Percentiles rank a stretch among this genome's conserved stretches.
phyloP scores from a whole-genome alignment of 2,329 filamentous ascomycete species.

The Tolypocladium guangdongense region DNA sequence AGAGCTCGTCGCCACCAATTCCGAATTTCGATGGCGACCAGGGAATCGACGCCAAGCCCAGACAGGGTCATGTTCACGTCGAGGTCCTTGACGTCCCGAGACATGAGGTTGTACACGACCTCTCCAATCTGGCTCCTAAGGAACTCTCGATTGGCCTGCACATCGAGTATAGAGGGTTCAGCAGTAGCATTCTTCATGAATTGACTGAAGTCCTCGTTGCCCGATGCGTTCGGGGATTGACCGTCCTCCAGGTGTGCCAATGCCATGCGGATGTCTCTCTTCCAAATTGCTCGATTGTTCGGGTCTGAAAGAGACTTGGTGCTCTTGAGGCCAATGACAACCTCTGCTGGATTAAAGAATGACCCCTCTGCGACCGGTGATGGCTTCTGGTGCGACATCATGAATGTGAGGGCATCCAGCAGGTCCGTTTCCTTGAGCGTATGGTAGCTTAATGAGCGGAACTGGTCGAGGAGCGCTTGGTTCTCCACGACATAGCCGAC shows the following conservation, averaged over 20 bases:
- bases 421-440: conserved; percentile 5
- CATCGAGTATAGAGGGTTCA: conserved; percentile 2
- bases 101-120: conserved; percentile 4
- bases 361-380: neutral
- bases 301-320: conserved; percentile 4
- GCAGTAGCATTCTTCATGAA: conserved; percentile 4
- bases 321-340: conserved; percentile 5
- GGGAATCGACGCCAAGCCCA: conserved; percentile 8
- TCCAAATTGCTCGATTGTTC: conserved; percentile 5
- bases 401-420: conserved; percentile 1
- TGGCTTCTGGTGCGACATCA: conserved; percentile 3
- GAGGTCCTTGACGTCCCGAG: conserved; percentile 3
- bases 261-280: conserved; percentile 6
- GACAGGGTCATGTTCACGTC: conserved; percentile 4
- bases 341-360: neutral
- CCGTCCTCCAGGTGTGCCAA: neutral
- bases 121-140: conserved; percentile 5
- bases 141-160: neutral
- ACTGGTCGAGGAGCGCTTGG: conserved; percentile 3
- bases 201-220: conserved; percentile 4
- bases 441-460: conserved; percentile 2
- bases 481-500: conserved; percentile 1
- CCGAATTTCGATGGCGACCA: conserved; percentile 8
- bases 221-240: neutral
- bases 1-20: conserved; percentile 9